Percentiles rank a stretch among this genome's conserved stretches.
Conservation (phyloP, 352 stramenopile species). For the Pythium sp. region DNA sequence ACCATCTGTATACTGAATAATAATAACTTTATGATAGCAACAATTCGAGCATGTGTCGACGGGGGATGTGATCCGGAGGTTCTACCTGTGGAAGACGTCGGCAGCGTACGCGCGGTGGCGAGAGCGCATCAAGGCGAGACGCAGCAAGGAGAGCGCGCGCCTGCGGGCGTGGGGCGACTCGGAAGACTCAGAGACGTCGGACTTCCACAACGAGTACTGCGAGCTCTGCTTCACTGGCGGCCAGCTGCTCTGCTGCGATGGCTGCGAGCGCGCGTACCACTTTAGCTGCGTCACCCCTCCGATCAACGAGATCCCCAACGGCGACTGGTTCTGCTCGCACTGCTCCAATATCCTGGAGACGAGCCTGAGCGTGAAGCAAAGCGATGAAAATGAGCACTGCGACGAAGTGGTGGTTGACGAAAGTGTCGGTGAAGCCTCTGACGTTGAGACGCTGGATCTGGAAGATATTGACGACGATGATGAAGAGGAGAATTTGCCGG, state of each 20-base stretch:
- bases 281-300: constrained; percentile 67
- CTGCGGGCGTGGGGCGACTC: constrained; percentile 43
- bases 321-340: constrained; percentile 60
- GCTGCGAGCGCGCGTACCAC: constrained; percentile 67
- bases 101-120: constrained; percentile 48
- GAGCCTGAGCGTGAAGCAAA: constrained; percentile 11
- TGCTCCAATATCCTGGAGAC: constrained; percentile 32
- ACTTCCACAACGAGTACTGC: constrained; percentile 64
- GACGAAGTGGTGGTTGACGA: constrained; percentile 20
- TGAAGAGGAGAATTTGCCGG: constrained; percentile 19
- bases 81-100: constrained; percentile 72
- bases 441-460: constrained; percentile 15
- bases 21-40: constrained; percentile 27
- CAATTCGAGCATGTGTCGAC: constrained; percentile 35
- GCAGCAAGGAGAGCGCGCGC: constrained; percentile 40
- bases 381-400: constrained; percentile 30
- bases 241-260: constrained; percentile 63
- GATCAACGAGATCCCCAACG: constrained; percentile 47
- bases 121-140: constrained; percentile 32
- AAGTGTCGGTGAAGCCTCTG: constrained; percentile 5
- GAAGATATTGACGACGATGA: constrained; percentile 22
- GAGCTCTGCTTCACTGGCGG: constrained; percentile 66
- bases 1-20: not conserved
- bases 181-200: constrained; percentile 32
- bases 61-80: constrained; percentile 52